Evolutionary conservation across 108 stramenopile genomes (phyloP).

Genomic region (Cylindrotheca fusiformis): DNA sequence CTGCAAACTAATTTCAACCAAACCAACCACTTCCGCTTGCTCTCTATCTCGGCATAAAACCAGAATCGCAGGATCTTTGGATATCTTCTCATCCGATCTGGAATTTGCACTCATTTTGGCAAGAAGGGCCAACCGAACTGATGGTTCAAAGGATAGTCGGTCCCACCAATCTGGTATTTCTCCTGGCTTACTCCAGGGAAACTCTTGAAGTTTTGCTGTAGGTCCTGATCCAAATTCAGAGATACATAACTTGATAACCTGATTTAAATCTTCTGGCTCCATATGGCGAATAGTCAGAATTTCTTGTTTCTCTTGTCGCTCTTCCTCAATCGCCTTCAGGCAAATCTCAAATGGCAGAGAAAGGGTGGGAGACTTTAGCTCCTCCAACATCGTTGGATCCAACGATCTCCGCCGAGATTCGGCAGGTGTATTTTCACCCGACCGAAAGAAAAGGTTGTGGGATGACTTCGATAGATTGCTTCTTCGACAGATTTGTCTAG

Average conservation of each 20-base stretch:
- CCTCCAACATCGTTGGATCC: not conserved
- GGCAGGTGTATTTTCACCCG: not conserved
- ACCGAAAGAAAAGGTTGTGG: not conserved
- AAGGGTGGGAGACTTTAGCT: not conserved
- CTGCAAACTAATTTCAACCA: slow-evolving; percentile 66
- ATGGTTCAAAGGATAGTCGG: slow-evolving; percentile 14
- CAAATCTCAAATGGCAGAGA: not conserved
- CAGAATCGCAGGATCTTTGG: slow-evolving; percentile 24
- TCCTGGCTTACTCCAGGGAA: slow-evolving; percentile 4
- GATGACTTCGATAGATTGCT: too few species aligned
- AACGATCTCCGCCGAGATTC: not conserved
- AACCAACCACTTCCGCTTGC: slow-evolving; percentile 49
- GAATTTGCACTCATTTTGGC: slow-evolving; percentile 15
- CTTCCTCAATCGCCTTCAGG: not conserved
- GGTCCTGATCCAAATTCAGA: slow-evolving; percentile 26
- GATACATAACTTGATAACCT: slow-evolving; percentile 31
- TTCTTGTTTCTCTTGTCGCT: not conserved
- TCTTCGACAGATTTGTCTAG: too few species aligned
- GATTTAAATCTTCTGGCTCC: slow-evolving; percentile 17
- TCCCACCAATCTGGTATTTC: slow-evolving; percentile 29
- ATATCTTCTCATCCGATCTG: not conserved
- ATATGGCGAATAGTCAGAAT: slow-evolving; percentile 25
- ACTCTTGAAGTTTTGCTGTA: not conserved
- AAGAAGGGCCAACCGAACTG: slow-evolving; percentile 9
- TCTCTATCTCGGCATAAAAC: slow-evolving; percentile 15